A percentile compares a stretch with the other conserved stretches of the same genome.
Conservation (phyloP, 371 early-diverging fungal genomes). For the Mucor racemosus region DNA sequence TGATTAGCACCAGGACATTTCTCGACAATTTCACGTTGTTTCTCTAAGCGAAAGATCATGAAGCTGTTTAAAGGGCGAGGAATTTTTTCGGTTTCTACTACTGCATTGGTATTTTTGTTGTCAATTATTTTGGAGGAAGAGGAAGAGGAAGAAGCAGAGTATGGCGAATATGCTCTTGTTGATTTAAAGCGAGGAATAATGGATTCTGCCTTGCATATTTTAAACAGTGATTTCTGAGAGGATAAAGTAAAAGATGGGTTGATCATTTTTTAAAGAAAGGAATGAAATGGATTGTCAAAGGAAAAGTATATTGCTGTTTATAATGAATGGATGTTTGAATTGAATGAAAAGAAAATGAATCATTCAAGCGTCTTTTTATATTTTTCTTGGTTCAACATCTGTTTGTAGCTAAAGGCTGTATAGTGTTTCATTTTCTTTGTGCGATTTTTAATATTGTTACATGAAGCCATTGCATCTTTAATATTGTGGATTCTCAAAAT, state of each 20-base stretch:
- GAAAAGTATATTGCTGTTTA: neutral
- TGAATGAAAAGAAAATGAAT: neutral
- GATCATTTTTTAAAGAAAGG: neutral
- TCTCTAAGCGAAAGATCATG: slow-evolving; percentile 70
- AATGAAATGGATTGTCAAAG: neutral
- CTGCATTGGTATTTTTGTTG: neutral
- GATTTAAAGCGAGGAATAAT: neutral
- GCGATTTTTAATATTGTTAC: neutral
- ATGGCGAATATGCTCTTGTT: neutral
- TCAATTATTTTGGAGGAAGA: neutral
- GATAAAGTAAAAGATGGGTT: neutral
- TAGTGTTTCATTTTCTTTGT: neutral
- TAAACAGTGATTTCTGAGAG: neutral
- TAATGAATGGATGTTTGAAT: neutral
- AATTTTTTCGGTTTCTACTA: neutral
- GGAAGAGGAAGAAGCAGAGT: neutral
- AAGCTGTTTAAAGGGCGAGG: slow-evolving; percentile 66
- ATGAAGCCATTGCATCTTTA: neutral
- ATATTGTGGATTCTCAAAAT: neutral
- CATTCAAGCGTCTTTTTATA: neutral
- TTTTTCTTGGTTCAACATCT: neutral
- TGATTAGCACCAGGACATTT: slow-evolving; percentile 67
- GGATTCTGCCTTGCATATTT: neutral
- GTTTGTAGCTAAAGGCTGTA: no score
- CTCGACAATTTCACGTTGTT: slow-evolving; percentile 65